Base-by-base conservation (phyloP, 306 rosid species). In the Trifolium fragiferum region DNA sequence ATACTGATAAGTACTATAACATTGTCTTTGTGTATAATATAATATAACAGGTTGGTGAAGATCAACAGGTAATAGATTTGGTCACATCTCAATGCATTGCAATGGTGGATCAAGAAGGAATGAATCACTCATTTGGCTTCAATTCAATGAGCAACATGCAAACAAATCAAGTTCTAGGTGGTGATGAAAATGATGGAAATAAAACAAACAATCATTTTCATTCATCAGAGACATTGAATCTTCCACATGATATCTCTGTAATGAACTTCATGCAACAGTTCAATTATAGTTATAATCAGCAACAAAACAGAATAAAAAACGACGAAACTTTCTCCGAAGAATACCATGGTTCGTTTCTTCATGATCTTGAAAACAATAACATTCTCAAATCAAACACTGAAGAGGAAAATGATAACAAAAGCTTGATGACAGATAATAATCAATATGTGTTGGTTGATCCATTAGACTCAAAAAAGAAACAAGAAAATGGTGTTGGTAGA, bases 231-330 rank as follows among this genome's bases (percentile, higher is more conserved):
- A 81, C 74, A 46, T 38, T 79, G 11, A 79, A 73, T 82, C 76
- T 86, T 49, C 83, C 87, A 30, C 80, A 84, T 47, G 88, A 89
- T 38, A 80, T 84, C 38, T 77, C 87, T 30, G 63, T 69, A 33
- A 41, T 90, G 83, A 86, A 87, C 83, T 89, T 92, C 73, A 81
- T 87, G 82, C 93, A 86, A 50, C 91, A 83, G 43, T 86, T 82
- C 70, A 80, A 81, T 32, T 78, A 87, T 84, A 82, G 76, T 35
- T 62, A 62, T 84, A 81, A 69, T 77, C 68, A 81, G 3, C 86
- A 81, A 4, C 84, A 81, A 41, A 79, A 78, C 78, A 72, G 81
- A 62, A 70, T 49, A 61, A 87, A 76, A 65, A 79, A 83, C 1
- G 83, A 88, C 33, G 57, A 50, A 12, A 44, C 57, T 10, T 77